These are phyloP conservation scores for Leccinum insolens DNA, from an alignment of 1,284 basidiomycete species.

Conservation along the genomic window DNA sequence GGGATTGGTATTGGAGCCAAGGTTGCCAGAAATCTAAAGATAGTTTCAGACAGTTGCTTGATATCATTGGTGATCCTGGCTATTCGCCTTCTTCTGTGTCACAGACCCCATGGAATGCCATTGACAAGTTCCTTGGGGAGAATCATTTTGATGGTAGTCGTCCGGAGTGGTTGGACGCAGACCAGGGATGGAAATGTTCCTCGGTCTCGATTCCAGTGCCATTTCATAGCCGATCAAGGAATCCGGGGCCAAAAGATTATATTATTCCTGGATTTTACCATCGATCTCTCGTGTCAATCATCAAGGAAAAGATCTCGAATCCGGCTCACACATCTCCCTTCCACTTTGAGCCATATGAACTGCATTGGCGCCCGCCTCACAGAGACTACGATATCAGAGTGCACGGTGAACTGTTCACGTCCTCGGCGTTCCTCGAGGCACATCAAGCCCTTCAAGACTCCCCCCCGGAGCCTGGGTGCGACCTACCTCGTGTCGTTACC, in stretches of 20 bases:
- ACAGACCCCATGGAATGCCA: not conserved
- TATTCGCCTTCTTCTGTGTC: not conserved
- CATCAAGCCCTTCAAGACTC: not conserved
- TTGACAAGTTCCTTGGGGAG: not conserved
- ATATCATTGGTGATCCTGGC: not conserved
- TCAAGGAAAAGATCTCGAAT: not conserved
- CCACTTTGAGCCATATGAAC: not conserved
- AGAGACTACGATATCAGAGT: no score
- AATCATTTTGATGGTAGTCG: not conserved
- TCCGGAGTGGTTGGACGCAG: not conserved
- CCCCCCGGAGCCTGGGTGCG: not conserved
- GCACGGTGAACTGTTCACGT: not conserved
- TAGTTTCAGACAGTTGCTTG: no score
- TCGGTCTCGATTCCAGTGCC: no score
- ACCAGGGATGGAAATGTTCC: not conserved
- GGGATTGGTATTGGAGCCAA: no score
- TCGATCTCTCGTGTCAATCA: not conserved
- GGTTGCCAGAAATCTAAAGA: no score
- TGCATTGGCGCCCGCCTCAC: not conserved
- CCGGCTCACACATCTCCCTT: not conserved
- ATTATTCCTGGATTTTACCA: not conserved
- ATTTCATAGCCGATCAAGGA: no score
- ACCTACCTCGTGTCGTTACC: not conserved
- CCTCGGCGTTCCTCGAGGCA: not conserved
- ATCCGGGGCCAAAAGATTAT: no score